These are phyloP conservation scores for Aphanomyces euteiches DNA, from an alignment of 352 stramenopile genomes.

Conservation along the genomic window DNA sequence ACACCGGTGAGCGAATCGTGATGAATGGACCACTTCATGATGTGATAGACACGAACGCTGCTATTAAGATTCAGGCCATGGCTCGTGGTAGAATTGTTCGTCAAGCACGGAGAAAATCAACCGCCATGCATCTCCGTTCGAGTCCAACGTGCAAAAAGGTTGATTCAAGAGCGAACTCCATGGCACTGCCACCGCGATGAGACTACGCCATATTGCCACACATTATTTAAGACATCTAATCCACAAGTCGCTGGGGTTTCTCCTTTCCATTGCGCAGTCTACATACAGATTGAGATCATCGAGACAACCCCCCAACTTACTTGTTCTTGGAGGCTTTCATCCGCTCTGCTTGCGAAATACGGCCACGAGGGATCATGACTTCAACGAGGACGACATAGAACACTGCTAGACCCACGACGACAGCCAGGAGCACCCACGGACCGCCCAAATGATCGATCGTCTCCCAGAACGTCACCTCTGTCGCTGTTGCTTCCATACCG, in stretches of 20 bases:
- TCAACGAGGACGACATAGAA: constrained; percentile 48
- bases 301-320: neutral
- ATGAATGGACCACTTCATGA: too few relatives aligned
- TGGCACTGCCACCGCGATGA: constrained; percentile 2
- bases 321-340: constrained; percentile 1
- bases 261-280: neutral
- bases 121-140: too few relatives aligned
- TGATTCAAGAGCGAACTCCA: neutral
- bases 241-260: constrained; percentile 17
- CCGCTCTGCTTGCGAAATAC: constrained; percentile 29
- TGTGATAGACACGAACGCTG: neutral
- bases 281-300: neutral
- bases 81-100: neutral
- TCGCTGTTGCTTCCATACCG: neutral
- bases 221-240: constrained; percentile 11
- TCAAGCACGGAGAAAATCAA: neutral
- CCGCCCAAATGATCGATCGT: constrained; percentile 48
- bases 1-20: too few relatives aligned
- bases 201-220: neutral
- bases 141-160: too few relatives aligned
- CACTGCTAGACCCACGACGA: constrained; percentile 39
- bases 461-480: constrained; percentile 42
- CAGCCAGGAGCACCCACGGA: constrained; percentile 30
- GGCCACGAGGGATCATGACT: constrained; percentile 43
- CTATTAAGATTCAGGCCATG: constrained; percentile 10